Base-by-base conservation (phyloP, 1,139 yeast genomes). In the Sugiyamaella neomexicana region DNA sequence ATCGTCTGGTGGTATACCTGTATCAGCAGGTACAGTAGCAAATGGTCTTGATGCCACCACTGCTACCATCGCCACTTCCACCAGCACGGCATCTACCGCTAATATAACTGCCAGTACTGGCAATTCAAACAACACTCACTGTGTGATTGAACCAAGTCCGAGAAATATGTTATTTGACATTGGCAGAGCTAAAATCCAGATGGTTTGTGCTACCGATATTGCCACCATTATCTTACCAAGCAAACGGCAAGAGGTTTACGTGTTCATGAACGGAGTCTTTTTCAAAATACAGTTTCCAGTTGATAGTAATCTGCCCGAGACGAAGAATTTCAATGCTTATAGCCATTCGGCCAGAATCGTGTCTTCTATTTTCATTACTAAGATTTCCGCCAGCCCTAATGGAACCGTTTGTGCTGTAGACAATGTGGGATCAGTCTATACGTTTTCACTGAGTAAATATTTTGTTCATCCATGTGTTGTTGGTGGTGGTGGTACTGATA, bases 161-260 rank as follows among this genome's bases (percentile, higher is more conserved):
- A 74, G 75, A 55, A 72, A 68, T 51, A 68, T 66, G 47, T 47
- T 49, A 38, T 51, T 80, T 0, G 67, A 72, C 1, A 73, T 84
- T 54, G 67, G 77, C 20, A 80, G 78, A 57, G 80, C 69, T 2
- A 57, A 73, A 1, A 81, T 88, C 34, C 78, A 78, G 56, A 76
- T 78, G 52, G 85, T 86, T 0, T 73, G 80, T 31, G 85, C 93
- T 1, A 80, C 85, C n/a, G 95, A 89, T 46, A 73, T 77, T 46
- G 82, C 85, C 32, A 89, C 97, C 0, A 75, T 88, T 49, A 80
- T 89, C 1, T 76, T 89, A 4, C 79, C 87, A 1, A 73, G 70
- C 2, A 74, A 75, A 29, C 23, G 50, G 23, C 80, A 84, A 57
- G 88, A 82, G 51, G 78, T 90, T 15, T 86, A 83, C 65, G 78